phyloP scores from a whole-genome alignment of 2,329 filamentous ascomycete species.

The Celoporthe dispersa region DNA sequence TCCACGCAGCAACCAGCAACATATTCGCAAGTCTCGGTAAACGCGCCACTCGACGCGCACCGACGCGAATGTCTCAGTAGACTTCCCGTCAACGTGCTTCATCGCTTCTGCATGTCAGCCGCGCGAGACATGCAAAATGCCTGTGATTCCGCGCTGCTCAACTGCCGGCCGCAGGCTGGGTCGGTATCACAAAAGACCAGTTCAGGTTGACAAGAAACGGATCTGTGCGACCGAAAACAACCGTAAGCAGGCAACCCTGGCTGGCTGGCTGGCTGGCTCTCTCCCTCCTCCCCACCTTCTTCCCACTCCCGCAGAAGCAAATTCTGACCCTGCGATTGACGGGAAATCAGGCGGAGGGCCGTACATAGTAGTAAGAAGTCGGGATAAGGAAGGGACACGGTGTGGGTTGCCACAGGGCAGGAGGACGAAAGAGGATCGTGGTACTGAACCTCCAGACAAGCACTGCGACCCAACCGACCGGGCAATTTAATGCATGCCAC shows the following conservation, averaged over 20 bases:
- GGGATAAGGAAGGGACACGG: background rate
- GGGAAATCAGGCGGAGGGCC: background rate
- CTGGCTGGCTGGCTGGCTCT: background rate
- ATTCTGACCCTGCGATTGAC: background rate
- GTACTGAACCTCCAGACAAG: background rate
- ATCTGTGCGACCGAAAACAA: background rate
- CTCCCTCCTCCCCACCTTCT: background rate
- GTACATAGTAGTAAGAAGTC: background rate
- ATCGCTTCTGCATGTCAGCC: background rate
- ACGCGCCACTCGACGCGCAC: conserved; percentile 1
- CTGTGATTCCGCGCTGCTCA: background rate
- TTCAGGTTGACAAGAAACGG: background rate
- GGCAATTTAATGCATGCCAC: background rate
- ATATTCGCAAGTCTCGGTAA: background rate
- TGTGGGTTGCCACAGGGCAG: background rate
- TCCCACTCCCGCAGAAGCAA: background rate
- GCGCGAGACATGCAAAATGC: background rate
- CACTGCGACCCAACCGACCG: background rate
- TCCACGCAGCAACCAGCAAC: background rate
- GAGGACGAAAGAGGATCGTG: background rate
- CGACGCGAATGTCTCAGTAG: conserved; percentile 9
- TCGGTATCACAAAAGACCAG: background rate
- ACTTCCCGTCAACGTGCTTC: background rate
- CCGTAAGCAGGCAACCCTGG: background rate
- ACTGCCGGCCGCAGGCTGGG: background rate